phyloP scores from a whole-genome alignment of 2,329 filamentous ascomycete genomes.

The Stagonosporopsis rhizophila region DNA sequence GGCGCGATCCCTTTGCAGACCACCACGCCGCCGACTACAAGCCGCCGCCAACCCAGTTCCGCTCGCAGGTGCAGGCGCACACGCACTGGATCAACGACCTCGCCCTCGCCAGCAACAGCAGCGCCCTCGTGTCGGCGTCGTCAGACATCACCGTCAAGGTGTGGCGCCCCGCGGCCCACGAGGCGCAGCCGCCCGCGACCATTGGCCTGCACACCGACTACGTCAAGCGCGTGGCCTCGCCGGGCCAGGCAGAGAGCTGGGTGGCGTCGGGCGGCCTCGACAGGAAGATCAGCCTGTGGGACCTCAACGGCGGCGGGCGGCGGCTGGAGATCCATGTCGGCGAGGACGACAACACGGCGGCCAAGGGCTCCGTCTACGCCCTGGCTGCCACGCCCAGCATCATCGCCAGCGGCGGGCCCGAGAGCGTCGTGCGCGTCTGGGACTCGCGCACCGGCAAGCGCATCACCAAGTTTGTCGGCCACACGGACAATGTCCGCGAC shows the following conservation, averaged over 20 bases:
- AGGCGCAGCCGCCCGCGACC: conserved; percentile 71
- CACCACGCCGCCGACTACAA: conserved; percentile 42
- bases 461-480: conserved; percentile 95
- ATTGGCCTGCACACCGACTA: conserved; percentile 96
- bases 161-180: conserved; percentile 78
- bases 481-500: conserved; percentile 91
- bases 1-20: conserved; percentile 54
- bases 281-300: conserved; percentile 91
- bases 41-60: conserved; percentile 61
- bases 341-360: conserved; percentile 77
- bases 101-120: conserved; percentile 76
- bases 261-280: conserved; percentile 94
- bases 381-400: conserved; percentile 80
- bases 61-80: conserved; percentile 77
- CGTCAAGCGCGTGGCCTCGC: conserved; percentile 89
- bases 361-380: conserved; percentile 96
- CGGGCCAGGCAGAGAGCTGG: conserved; percentile 76
- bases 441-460: conserved; percentile 87
- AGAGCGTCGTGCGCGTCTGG: conserved; percentile 92
- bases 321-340: conserved; percentile 84
- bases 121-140: conserved; percentile 84
- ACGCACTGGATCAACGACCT: conserved; percentile 98
- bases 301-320: conserved; percentile 86
- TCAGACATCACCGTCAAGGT: conserved; percentile 94
- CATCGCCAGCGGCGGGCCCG: conserved; percentile 89